Evolutionary conservation across 345 rosid species (phyloP).

Genomic region (Eucalyptus marginata): DNA sequence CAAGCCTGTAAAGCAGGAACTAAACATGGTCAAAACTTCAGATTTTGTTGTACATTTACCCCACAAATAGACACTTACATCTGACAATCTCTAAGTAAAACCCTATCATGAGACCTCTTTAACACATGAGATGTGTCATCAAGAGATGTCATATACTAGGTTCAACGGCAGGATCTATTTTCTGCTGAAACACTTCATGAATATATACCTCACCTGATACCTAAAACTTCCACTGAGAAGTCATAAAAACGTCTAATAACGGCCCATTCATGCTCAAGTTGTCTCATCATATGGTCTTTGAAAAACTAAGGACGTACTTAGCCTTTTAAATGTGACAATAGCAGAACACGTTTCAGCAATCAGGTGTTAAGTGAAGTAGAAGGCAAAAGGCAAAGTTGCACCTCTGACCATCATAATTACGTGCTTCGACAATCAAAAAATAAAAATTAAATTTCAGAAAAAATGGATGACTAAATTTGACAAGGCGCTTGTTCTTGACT

Average conservation of each 20-base stretch:
- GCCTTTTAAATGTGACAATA: neutral
- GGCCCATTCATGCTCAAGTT: neutral
- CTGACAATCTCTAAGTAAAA: neutral
- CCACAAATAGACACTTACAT: neutral
- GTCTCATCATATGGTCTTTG: neutral
- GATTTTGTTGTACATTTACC: neutral
- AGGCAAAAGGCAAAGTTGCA: neutral
- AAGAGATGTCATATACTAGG: neutral
- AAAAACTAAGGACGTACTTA: neutral
- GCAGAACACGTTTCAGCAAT: neutral
- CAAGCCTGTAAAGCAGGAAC: slow-evolving; percentile 23
- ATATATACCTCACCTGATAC: neutral
- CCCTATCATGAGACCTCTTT: neutral
- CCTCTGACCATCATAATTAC: neutral
- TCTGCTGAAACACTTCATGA: neutral
- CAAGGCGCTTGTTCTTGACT: neutral
- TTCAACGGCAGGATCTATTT: neutral
- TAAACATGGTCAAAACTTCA: neutral
- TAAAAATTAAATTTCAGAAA: neutral
- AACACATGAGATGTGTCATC: neutral
- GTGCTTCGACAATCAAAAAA: neutral
- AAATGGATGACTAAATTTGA: neutral
- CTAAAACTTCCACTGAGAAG: neutral
- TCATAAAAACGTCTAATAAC: neutral
- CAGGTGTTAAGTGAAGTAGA: neutral